These are phyloP conservation scores for Boletus subparvulus DNA, from an alignment of 768 basidiomycete species.

Conservation along the genomic window DNA sequence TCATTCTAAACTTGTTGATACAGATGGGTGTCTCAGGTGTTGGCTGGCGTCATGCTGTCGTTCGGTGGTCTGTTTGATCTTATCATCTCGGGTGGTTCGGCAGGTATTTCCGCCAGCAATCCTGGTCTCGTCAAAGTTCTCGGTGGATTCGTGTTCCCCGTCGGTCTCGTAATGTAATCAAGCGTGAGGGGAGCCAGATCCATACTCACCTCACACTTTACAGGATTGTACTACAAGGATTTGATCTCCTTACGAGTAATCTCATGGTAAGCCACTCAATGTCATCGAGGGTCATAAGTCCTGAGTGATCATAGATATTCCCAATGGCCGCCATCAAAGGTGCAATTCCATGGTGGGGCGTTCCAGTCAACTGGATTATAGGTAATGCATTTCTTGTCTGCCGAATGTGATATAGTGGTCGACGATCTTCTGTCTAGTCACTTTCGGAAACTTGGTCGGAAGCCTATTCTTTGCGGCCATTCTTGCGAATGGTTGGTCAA, in stretches of 20 bases:
- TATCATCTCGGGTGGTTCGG: constrained; percentile 59
- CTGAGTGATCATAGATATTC: constrained; percentile 47
- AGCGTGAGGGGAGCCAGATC: background rate
- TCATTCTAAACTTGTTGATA: background rate
- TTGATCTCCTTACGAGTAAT: constrained; percentile 72
- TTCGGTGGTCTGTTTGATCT: constrained; percentile 68
- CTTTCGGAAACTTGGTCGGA: constrained; percentile 67
- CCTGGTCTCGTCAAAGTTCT: constrained; percentile 69
- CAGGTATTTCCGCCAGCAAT: constrained; percentile 47
- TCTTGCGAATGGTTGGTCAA: constrained; percentile 57
- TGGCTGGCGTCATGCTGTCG: constrained; percentile 72
- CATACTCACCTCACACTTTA: background rate
- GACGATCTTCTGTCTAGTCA: constrained; percentile 42
- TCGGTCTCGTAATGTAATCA: constrained; percentile 71
- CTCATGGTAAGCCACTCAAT: constrained; percentile 54
- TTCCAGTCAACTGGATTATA: constrained; percentile 67
- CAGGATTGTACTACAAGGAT: constrained; percentile 72
- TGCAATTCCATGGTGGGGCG: constrained; percentile 67
- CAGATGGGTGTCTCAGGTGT: constrained; percentile 41
- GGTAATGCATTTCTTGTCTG: constrained; percentile 40
- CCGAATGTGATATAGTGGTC: background rate
- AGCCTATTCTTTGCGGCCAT: constrained; percentile 70
- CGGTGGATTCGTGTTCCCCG: constrained; percentile 69
- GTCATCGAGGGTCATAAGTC: background rate
- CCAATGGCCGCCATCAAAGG: constrained; percentile 66